A percentile compares a stretch with the other conserved stretches of the same genome.
Evolutionary conservation across 805 yeast species (phyloP).

Genomic region (Jamesozyma rosinii): DNA sequence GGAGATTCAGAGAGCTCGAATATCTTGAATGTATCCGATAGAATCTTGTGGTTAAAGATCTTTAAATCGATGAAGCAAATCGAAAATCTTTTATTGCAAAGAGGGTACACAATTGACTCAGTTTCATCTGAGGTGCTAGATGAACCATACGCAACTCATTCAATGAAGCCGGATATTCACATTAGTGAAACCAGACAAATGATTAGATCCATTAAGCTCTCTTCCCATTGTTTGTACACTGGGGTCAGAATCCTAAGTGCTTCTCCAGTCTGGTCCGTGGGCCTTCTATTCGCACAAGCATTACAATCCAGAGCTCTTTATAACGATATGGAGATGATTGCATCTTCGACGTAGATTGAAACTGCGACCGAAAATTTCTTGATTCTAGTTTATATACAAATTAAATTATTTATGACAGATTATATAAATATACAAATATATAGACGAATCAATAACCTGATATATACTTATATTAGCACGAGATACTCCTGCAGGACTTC

Average conservation of each 20-base stretch:
- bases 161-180: constrained; percentile 39
- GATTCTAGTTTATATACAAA: no score
- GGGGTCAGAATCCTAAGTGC: constrained; percentile 71
- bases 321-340: constrained; percentile 10
- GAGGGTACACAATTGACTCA: constrained; percentile 38
- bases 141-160: constrained; percentile 51
- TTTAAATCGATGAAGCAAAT: constrained; percentile 51
- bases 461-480: no score
- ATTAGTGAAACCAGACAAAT: constrained; percentile 38
- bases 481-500: no score
- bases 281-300: constrained; percentile 69
- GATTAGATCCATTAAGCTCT: constrained; percentile 40
- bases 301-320: constrained; percentile 54
- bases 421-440: no score
- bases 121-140: constrained; percentile 46
- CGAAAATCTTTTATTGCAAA: constrained; percentile 47
- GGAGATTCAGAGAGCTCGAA: constrained; percentile 11
- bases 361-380: no score
- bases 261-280: constrained; percentile 80
- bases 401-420: no score
- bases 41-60: constrained; percentile 57
- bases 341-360: no score
- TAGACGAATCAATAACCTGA: no score
- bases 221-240: constrained; percentile 48
- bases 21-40: constrained; percentile 38